Evolutionary conservation across 2,329 filamentous ascomycete species (phyloP), one percentile per base, ranked within the genome.

Genomic region (Xylariales sp.): DNA sequence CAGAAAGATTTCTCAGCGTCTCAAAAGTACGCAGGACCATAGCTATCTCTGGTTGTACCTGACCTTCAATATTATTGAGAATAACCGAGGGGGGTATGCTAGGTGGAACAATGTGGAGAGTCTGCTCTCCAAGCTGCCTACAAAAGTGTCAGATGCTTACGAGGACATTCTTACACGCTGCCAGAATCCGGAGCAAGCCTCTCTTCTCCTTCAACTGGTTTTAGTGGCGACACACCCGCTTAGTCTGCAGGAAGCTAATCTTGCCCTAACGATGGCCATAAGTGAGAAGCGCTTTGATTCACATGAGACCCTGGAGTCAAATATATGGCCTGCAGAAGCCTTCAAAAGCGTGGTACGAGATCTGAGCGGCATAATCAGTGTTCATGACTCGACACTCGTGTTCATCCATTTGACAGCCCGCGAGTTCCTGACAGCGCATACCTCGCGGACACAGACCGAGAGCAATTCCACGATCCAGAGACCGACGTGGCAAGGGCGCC

Each of bases 401-500:
- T 33, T 33, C 5, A 19, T 33, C 12, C 31, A 33, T 20, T n/a
- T n/a, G n/a, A 33, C 31, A n/a, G 31, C 23, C 14, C 20, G 17
- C 7, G 31, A 19, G 11, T 33, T 33, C 18, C 13, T 33, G 16
- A 20, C 19, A 23, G 17, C 6, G n/a, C n/a, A n/a, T n/a, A n/a
- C n/a, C n/a, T n/a, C n/a, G n/a, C n/a, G n/a, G n/a, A n/a, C n/a
- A n/a, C n/a, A n/a, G n/a, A n/a, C n/a, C n/a, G 18, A 5, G n/a
- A 10, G 19, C 5, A 15, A 11, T 17, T n/a, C 18, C 5, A 21
- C 10, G 17, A 33, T n/a, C n/a, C n/a, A n/a, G n/a, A n/a, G n/a
- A n/a, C 23, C n/a, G n/a, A n/a, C n/a, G 15, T 33, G 31, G 31
- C 12, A n/a, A 21, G 31, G 31, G 15, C 17, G 16, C 4, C 23